phyloP scores from a whole-genome alignment of 1,139 yeast species.

The Wickerhamiella pararugosa region DNA sequence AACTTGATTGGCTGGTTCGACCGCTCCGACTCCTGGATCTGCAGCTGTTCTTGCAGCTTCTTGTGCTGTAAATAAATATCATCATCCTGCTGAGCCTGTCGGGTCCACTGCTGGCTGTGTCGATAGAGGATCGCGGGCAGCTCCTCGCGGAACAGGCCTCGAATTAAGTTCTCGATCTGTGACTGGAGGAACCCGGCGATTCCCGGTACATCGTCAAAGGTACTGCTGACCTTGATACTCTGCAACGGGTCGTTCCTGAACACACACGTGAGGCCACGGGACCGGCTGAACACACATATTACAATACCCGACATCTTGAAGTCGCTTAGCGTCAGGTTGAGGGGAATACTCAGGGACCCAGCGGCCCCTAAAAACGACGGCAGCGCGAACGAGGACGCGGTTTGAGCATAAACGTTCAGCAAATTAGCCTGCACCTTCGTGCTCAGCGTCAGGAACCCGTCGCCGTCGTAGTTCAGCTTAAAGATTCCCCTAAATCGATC shows the following conservation, averaged over 20 bases:
- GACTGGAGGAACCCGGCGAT: conserved; percentile 67
- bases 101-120: conserved; percentile 57
- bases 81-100: conserved; percentile 23
- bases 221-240: conserved; percentile 63
- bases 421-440: conserved; percentile 82
- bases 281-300: conserved; percentile 64
- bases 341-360: conserved; percentile 61
- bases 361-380: conserved; percentile 56
- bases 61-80: conserved; percentile 10
- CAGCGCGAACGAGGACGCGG: conserved; percentile 34
- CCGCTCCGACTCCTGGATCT: not conserved
- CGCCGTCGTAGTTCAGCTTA: conserved; percentile 67
- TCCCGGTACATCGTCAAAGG: conserved; percentile 74
- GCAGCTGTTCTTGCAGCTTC: conserved; percentile 11
- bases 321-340: conserved; percentile 59
- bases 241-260: conserved; percentile 83
- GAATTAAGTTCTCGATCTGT: conserved; percentile 67
- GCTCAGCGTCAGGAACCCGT: conserved; percentile 62
- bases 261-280: conserved; percentile 73
- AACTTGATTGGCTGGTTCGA: conserved; percentile 23
- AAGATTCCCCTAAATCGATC: conserved; percentile 78
- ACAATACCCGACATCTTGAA: conserved; percentile 68
- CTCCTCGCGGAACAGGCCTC: conserved; percentile 70
- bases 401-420: conserved; percentile 46
- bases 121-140: conserved; percentile 69